Evolutionary conservation across 352 stramenopile genomes (phyloP), one percentile per base, ranked within the genome.

Genomic region (Globisporangium rhizosaccharum): DNA sequence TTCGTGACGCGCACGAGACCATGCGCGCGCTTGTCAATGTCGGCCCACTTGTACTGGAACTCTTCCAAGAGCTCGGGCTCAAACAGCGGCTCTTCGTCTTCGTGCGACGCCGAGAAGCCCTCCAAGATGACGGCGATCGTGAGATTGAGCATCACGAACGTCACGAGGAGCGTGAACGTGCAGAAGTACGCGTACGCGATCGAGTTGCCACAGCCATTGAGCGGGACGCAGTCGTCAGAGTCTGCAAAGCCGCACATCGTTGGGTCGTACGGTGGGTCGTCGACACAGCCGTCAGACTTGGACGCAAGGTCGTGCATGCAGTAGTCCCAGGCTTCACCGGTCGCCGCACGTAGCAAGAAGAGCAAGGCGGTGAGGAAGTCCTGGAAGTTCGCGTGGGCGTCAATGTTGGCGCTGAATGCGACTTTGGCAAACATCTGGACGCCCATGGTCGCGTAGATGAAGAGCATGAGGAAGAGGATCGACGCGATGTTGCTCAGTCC

Each of bases 81-180:
- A 66, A 97, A 85, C 30, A 91, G 76, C 3, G 90, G 82, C 30
- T 97, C 91, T 46, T 96, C 86, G 41, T 97, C 88, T 61, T 90
- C 76, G 8, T 90, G 80, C 1, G 77, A 90, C 41, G 77, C 68
- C 17, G 78, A 92, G 72, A 98, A 98, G 48, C 87, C 86, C 53
- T 98, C 89, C 12, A 98, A 80, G 53, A 98, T 96, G 30, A 98
- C 87, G 30, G 88, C 92, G 30, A 98, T 97, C 49, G 96, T 97
- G 51, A 98, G 72, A 59, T 98, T 98, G 25, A 98, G 76, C 68
- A 97, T 90, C 14, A 98, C 80, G 59, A 94, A 98, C 14, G 82
- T 96, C 37, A 98, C 78, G n/a, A 98, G 74, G 55, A 98, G 59
- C 15, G 88, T 97, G 61, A 98, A 98, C 5, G 73, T 60, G 61